A percentile compares a stretch with the other conserved stretches of the same genome.
phyloP scores from a whole-genome alignment of 208 protist genomes.

The Acanthamoeba triangularis region DNA sequence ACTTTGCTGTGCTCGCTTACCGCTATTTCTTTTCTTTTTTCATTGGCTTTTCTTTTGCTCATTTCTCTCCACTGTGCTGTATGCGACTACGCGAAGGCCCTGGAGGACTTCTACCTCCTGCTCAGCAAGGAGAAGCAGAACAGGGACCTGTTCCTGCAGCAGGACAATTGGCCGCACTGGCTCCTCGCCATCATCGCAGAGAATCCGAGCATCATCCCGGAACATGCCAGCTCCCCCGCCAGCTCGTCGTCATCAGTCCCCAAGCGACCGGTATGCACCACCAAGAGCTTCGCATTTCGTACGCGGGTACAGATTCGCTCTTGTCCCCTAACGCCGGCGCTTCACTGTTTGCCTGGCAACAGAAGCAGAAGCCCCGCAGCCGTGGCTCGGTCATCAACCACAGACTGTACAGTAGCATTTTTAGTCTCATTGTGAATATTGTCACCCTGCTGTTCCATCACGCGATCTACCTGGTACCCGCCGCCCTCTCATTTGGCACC shows the following conservation, averaged over 20 bases:
- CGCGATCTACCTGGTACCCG: not conserved
- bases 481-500: not conserved
- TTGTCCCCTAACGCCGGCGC: not conserved
- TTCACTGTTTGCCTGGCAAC: not conserved
- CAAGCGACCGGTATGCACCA: not conserved
- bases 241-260: not conserved
- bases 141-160: constrained; percentile 41
- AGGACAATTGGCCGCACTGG: constrained; percentile 53
- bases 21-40: not conserved
- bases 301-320: too few species aligned
- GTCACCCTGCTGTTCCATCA: constrained; percentile 36
- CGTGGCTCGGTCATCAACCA: constrained; percentile 37
- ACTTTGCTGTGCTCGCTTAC: too few species aligned
- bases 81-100: too few species aligned
- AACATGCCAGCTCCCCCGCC: not conserved
- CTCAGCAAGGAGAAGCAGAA: constrained; percentile 72
- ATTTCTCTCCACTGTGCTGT: not conserved
- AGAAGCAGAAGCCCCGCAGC: not conserved
- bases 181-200: constrained; percentile 47
- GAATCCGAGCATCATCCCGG: not conserved
- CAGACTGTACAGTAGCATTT: constrained; percentile 44
- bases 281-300: not conserved
- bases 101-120: constrained; percentile 54
- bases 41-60: not conserved
- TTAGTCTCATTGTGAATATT: constrained; percentile 75